Evolutionary conservation across 129 eudicot species (phyloP).

Genomic region (Flaveria brownii): DNA sequence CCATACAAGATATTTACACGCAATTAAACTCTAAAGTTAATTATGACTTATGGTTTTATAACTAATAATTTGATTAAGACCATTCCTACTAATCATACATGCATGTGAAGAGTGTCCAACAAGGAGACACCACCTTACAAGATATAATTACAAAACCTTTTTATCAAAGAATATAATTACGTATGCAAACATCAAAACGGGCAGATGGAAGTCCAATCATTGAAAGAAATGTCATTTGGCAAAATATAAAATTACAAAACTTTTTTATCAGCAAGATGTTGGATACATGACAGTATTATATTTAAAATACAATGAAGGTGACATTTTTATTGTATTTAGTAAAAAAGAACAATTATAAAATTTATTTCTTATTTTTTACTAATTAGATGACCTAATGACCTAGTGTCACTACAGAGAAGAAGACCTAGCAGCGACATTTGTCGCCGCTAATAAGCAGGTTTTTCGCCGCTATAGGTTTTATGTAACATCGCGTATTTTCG

Average conservation of each 20-base stretch:
- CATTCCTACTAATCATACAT: slow-evolving; percentile 4
- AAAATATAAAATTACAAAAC: slow-evolving; percentile 6
- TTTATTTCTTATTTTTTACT: not conserved
- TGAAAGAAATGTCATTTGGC: slow-evolving; percentile 10
- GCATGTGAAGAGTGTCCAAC: slow-evolving; percentile 37
- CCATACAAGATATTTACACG: not conserved
- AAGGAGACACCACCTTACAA: slow-evolving; percentile 31
- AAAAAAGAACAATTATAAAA: not conserved
- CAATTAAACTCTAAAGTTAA: too few relatives aligned
- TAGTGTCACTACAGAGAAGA: too few relatives aligned
- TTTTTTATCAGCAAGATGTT: not conserved
- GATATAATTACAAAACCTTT: too few relatives aligned
- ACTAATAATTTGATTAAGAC: too few relatives aligned
- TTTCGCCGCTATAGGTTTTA: too few relatives aligned
- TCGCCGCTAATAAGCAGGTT: too few relatives aligned
- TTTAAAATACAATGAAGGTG: not conserved
- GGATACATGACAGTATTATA: not conserved
- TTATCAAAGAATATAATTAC: not conserved
- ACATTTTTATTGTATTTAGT: not conserved
- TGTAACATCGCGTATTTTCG: too few relatives aligned
- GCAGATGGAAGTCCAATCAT: slow-evolving; percentile 26
- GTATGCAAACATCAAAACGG: slow-evolving; percentile 6
- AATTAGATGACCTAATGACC: too few relatives aligned
- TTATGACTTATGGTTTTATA: too few relatives aligned
- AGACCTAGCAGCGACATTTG: too few relatives aligned